phyloP scores from a whole-genome alignment of 2,329 filamentous ascomycete species.

The Pseudogymnoascus sp. region DNA sequence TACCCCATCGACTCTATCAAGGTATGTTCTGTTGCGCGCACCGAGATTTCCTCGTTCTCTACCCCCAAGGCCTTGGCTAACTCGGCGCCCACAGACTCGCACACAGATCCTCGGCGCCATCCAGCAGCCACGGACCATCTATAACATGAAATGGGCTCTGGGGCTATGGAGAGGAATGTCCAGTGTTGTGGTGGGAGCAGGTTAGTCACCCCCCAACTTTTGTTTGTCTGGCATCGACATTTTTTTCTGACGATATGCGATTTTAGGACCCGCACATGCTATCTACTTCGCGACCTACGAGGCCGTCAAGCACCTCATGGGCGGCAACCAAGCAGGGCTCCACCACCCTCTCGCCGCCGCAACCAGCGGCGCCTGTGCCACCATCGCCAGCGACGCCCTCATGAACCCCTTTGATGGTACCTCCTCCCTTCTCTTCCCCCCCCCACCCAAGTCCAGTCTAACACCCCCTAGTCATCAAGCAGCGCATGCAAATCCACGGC shows the following conservation, averaged over 20 bases:
- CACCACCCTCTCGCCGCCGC: constrained; percentile 92
- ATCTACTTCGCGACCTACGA: constrained; percentile 99
- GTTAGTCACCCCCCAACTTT: constrained; percentile 40
- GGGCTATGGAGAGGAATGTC: constrained; percentile 87
- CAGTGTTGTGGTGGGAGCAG: constrained; percentile 90
- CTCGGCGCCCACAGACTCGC: constrained; percentile 59
- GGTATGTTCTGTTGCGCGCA: constrained; percentile 43
- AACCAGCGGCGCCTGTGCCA: constrained; percentile 86
- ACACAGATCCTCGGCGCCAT: constrained; percentile 91
- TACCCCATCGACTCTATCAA: constrained; percentile 97
- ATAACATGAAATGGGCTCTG: background rate
- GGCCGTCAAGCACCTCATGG: constrained; percentile 90
- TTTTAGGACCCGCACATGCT: constrained; percentile 81
- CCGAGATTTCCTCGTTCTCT: background rate
- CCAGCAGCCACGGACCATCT: background rate
- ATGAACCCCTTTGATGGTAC: constrained; percentile 99
- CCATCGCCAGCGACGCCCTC: constrained; percentile 92
- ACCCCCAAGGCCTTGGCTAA: background rate
- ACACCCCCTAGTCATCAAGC: constrained; percentile 73
- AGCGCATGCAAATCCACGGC: constrained; percentile 96
- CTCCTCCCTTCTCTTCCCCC: background rate
- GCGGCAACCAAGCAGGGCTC: constrained; percentile 76
- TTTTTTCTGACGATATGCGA: constrained; percentile 23
- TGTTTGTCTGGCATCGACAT: no score
- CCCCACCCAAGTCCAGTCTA: background rate